Evolutionary conservation across 2,329 filamentous ascomycete genomes (phyloP), one percentile per base, ranked within the genome.

Genomic region (Aspergillus sp.): DNA sequence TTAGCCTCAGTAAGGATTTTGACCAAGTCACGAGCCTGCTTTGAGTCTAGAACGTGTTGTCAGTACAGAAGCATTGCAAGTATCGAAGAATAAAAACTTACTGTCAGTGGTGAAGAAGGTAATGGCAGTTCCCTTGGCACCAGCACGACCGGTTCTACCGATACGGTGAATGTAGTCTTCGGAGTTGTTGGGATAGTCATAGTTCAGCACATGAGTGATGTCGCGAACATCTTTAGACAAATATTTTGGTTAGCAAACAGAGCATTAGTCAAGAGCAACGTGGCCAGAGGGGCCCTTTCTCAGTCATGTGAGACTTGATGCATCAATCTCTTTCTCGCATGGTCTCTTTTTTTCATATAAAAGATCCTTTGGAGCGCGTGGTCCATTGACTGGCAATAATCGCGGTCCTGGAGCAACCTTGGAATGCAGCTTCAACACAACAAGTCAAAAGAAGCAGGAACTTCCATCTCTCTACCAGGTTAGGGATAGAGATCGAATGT

Each of bases 161-260:
- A 84, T 84, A 65, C 81, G 81, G 69, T 84, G 81, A 67, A 84
- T 79, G 62, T 84, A 84, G 64, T 84, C 81, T 70, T 84, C 81
- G 62, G 81, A 83, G 70, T 84, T 97, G 80, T 97, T 97, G 72
- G 91, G 91, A 75, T 97, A 97, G 73, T 97, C 93, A 88, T 97
- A 96, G 84, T 97, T 97, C 77, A 98, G 82, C 76, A 98, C 93
- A 78, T 98, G 93, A 76, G 93, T 97, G 79, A 98, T 98, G 82
- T 98, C 95, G 78, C 90, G 91, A 79, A 98, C 93, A 86, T 98
- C 93, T 97, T 96, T 69, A 75, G 66, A 77, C 71, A 76, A 70
- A 10, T 19, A 80, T 53, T 55, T 53, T 82, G 80, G 87, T 95
- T 94, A 95, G 89, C 82, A 82, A 70, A 66, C 64, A 80, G 77